Base-by-base conservation (phyloP, 2,329 filamentous ascomycete species). In the Monosporascus cannonballus region DNA sequence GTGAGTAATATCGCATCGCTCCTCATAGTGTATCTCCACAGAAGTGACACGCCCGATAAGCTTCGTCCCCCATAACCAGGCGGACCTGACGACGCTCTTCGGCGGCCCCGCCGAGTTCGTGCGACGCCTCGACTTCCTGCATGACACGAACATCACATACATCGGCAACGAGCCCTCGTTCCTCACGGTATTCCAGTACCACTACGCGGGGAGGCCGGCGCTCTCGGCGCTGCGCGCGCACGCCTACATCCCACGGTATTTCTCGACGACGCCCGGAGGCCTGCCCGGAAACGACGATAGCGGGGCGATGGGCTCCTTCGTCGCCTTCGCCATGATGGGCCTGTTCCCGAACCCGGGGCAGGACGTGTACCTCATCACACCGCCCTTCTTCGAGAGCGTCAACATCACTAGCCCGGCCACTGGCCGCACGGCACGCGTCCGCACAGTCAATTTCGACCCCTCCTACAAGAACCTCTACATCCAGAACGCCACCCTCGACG, bases 221-320 rank as follows among this genome's bases (percentile, higher is more conserved):
- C 68, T 79, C 1, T 80, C 77, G 0, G 75, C 78, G 1, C 61
- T 65, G 44, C 79, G 81, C 47, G 76, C 77, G 0, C 85, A 87
- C 60, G 79, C 73, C 59, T 88, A 88, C 61, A 86, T 89, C 44
- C 85, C 85, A 0, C 72, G 73, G 0, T 80, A 76, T 60, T 89
- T 89, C 71, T 77, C 79, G 59, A 76, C 80, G 1, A 79, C 78
- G 0, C 69, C 80, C 0, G 70, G 69, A 2, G 86, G 85, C 0
- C 77, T 89, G 7, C 84, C 86, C 0, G 86, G 86, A 0, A 89
- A 89, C 62, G 85, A 89, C 54, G 86, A 89, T 64, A 79, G 76
- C 47, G 86, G 86, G 4, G 83, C 86, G 0, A 88, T 89, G 84
- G 85, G 84, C 18, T 79, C 78, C 0, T 89, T 87, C 54, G 71